Conservation (phyloP, 108 stramenopile genomes). For the Cyclostephanos tholiformis region DNA sequence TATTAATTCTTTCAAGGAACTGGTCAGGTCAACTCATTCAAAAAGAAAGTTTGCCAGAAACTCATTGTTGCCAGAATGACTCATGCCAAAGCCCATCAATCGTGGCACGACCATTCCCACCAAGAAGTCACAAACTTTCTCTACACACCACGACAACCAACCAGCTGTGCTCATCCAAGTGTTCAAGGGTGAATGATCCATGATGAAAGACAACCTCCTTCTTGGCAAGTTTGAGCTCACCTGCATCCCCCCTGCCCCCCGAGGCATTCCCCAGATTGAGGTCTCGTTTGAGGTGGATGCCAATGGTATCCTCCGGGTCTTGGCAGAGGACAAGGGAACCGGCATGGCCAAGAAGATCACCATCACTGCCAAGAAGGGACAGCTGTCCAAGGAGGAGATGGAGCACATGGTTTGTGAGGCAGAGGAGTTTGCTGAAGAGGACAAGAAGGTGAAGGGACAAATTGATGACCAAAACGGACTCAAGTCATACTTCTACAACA, state of each 20-base stretch:
- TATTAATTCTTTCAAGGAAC: too few relatives aligned
- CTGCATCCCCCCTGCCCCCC: constrained; percentile 95
- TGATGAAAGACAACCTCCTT: constrained; percentile 93
- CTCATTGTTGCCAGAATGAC: too few relatives aligned
- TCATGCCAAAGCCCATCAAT: constrained; percentile 96
- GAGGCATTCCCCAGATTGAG: constrained; percentile 98
- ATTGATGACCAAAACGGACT: constrained; percentile 94
- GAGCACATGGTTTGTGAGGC: constrained; percentile 96
- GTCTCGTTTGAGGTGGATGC: constrained; percentile 99
- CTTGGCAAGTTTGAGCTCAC: constrained; percentile 94
- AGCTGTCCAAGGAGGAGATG: constrained; percentile 94
- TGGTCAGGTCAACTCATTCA: too few relatives aligned
- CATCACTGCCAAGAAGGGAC: constrained; percentile 95
- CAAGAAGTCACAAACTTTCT: constrained; percentile 95
- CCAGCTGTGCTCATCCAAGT: constrained; percentile 97
- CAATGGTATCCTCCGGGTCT: constrained; percentile 96
- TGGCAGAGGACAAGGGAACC: constrained; percentile 95
- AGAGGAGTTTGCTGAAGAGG: constrained; percentile 91
- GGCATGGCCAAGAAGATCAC: constrained; percentile 35
- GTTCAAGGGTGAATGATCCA: constrained; percentile 96
- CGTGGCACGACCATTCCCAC: constrained; percentile 94
- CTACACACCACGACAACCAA: constrained; percentile 96
- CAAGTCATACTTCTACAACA: constrained; percentile 95
- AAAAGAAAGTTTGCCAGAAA: too few relatives aligned
- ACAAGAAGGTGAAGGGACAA: constrained; percentile 85